Conservation (phyloP, 805 yeast genomes). For the Naumovozyma castellii region DNA sequence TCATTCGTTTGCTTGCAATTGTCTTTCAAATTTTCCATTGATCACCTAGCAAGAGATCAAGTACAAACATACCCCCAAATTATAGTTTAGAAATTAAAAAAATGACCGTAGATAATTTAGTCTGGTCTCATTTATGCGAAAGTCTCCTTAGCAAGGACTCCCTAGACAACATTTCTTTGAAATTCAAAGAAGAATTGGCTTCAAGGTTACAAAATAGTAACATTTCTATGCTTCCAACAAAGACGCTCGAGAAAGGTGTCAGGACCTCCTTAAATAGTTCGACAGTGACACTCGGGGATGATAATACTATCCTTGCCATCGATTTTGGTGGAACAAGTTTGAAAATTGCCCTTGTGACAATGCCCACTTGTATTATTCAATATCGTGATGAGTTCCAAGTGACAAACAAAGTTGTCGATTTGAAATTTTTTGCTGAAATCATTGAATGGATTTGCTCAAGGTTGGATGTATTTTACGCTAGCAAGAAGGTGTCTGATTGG, state of each 20-base stretch:
- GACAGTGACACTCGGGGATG: not conserved
- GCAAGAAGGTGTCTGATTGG: not conserved
- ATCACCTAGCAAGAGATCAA: no score
- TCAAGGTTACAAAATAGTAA: constrained; percentile 12
- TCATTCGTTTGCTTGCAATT: no score
- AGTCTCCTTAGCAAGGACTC: not conserved
- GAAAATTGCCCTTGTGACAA: constrained; percentile 16
- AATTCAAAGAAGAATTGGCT: constrained; percentile 11
- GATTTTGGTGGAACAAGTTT: constrained; percentile 26
- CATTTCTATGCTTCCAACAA: constrained; percentile 17
- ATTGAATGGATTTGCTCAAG: constrained; percentile 12
- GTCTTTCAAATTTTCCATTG: no score
- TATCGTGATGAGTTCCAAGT: constrained; percentile 9
- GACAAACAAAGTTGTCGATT: constrained; percentile 11
- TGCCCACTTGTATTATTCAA: constrained; percentile 8
- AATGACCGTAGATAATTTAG: not conserved
- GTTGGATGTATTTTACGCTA: constrained; percentile 1
- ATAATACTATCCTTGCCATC: constrained; percentile 13
- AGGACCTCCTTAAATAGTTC: not conserved
- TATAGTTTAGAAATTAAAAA: no score
- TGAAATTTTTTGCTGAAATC: constrained; percentile 13
- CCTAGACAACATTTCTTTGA: not conserved
- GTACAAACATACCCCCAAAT: no score
- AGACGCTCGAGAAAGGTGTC: not conserved
- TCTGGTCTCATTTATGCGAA: not conserved